These are phyloP conservation scores for Prunus davidiana DNA, from an alignment of 306 rosid species.

Conservation along the genomic window DNA sequence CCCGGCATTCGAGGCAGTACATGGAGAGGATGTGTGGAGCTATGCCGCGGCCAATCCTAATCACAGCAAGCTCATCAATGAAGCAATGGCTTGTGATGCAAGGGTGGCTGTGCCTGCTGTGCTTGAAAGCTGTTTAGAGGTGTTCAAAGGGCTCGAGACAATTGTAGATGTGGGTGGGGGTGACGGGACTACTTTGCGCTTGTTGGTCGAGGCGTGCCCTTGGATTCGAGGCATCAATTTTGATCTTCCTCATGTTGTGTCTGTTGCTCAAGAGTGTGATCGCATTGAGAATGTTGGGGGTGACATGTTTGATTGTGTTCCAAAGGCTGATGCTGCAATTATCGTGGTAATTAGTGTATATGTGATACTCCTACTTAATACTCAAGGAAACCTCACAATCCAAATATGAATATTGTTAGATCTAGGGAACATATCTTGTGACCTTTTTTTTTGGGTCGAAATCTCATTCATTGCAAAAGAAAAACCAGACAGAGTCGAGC, in stretches of 20 bases:
- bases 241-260: conserved; percentile 65
- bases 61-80: conserved; percentile 47
- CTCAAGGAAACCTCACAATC: too few relatives aligned
- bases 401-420: too few relatives aligned
- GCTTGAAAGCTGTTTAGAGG: conserved; percentile 32
- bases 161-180: conserved; percentile 93
- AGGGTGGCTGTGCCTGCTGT: conserved; percentile 30
- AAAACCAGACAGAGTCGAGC: too few relatives aligned
- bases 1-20: conserved; percentile 34
- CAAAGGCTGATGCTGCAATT: conserved; percentile 65
- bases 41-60: conserved; percentile 28
- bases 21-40: conserved; percentile 58
- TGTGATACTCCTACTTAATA: too few relatives aligned
- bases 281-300: conserved; percentile 52
- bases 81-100: conserved; percentile 65
- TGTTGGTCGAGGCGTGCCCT: conserved; percentile 38
- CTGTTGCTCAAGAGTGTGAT: conserved; percentile 15
- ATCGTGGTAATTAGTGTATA: conserved; percentile 45
- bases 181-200: conserved; percentile 44
- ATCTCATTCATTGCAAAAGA: too few relatives aligned
- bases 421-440: too few relatives aligned
- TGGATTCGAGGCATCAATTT: conserved; percentile 54
- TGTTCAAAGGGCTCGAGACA: conserved; percentile 38
- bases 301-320: conserved; percentile 59
- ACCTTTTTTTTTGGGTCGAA: too few relatives aligned